A percentile compares a stretch with the other conserved stretches of the same genome.
Conservation (phyloP, 2,329 filamentous ascomycete genomes). For the Talaromyces funiculosus region DNA sequence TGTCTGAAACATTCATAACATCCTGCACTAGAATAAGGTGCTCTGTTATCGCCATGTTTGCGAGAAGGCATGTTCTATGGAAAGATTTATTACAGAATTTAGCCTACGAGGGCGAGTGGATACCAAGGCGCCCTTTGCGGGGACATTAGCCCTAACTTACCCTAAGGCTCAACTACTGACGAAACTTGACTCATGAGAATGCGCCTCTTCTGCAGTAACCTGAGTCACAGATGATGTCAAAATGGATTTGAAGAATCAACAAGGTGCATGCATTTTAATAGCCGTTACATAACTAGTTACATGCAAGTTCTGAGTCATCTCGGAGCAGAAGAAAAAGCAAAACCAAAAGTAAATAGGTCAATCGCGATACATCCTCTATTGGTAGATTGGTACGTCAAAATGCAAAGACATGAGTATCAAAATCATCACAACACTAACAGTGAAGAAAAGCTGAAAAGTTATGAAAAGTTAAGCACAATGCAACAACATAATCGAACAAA, state of each 20-base stretch:
- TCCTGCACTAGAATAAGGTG: background rate
- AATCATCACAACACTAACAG: background rate
- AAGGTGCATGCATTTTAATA: conserved; percentile 2
- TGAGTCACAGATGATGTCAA: background rate
- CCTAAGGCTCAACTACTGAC: conserved; percentile 4
- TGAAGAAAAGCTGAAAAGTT: background rate
- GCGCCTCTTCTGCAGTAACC: background rate
- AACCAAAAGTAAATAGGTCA: background rate
- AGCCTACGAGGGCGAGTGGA: no score
- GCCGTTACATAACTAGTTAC: background rate
- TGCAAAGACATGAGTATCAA: background rate
- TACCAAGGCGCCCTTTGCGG: conserved; percentile 5
- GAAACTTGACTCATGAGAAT: background rate
- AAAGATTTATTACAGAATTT: no score
- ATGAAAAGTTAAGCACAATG: background rate
- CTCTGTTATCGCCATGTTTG: no score
- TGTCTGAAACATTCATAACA: background rate
- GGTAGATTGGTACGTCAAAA: background rate
- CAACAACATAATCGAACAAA: background rate
- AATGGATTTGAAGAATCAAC: background rate
- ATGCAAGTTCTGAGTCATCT: conserved; percentile 6
- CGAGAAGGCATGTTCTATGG: no score
- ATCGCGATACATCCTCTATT: background rate
- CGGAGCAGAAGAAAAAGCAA: background rate
- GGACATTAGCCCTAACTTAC: conserved; percentile 4